Evolutionary conservation across 192 early-diverging fungal genomes (phyloP).

Genomic region (Entomortierella parvispora): DNA sequence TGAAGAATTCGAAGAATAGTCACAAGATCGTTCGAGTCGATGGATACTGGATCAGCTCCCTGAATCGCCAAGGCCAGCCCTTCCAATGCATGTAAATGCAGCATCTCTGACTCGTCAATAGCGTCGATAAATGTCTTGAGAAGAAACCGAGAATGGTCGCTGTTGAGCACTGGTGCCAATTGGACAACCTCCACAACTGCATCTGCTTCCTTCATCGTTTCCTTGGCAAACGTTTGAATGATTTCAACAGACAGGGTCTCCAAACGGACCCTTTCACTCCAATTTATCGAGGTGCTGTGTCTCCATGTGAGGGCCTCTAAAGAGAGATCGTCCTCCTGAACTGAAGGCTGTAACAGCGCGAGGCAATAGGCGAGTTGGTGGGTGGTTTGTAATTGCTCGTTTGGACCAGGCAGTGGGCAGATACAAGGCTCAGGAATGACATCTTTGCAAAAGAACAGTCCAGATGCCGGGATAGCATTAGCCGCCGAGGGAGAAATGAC

Average conservation of each 20-base stretch:
- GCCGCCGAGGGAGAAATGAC: neutral
- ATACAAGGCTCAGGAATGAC: neutral
- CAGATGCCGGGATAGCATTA: neutral
- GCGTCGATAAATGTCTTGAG: neutral
- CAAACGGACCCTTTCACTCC: neutral
- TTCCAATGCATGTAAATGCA: too few species aligned
- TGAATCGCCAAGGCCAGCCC: neutral
- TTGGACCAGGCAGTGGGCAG: neutral
- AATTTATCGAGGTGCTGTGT: neutral
- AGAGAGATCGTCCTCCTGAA: neutral
- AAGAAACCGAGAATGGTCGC: neutral
- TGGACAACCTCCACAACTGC: neutral
- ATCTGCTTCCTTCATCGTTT: neutral
- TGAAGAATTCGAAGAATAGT: neutral
- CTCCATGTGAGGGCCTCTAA: neutral
- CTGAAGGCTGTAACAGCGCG: neutral
- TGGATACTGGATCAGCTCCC: neutral
- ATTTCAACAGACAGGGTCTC: neutral
- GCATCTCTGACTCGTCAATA: too few species aligned
- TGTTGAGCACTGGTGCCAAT: too few species aligned
- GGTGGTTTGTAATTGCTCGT: neutral
- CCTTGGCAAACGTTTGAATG: neutral
- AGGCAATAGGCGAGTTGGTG: conserved; percentile 2
- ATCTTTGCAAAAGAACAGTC: neutral
- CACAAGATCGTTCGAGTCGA: neutral